phyloP scores from a whole-genome alignment of 1,139 yeast genomes.

The Geotrichum fermentans region DNA sequence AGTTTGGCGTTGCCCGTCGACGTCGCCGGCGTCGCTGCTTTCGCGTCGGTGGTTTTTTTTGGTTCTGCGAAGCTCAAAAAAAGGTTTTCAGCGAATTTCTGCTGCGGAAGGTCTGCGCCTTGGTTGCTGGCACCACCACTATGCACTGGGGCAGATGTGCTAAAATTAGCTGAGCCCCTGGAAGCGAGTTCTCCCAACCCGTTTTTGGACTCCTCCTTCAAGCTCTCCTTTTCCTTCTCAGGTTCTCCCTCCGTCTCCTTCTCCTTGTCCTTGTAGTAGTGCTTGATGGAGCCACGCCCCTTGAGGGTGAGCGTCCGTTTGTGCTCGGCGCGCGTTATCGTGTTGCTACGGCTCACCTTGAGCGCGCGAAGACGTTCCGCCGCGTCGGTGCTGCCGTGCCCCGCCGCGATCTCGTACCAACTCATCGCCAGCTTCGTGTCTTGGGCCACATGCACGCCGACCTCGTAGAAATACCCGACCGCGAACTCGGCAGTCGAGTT shows the following conservation, averaged over 20 bases:
- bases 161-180: too few relatives aligned
- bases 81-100: too few relatives aligned
- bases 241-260: background rate
- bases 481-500: constrained; percentile 40
- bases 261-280: constrained; percentile 9
- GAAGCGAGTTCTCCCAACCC: too few relatives aligned
- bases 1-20: too few relatives aligned
- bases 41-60: too few relatives aligned
- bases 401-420: constrained; percentile 34
- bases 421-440: constrained; percentile 30
- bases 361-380: constrained; percentile 29
- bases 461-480: constrained; percentile 40
- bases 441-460: constrained; percentile 37
- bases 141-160: too few relatives aligned
- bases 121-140: too few relatives aligned
- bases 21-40: too few relatives aligned
- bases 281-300: constrained; percentile 27
- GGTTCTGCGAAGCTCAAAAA: too few relatives aligned
- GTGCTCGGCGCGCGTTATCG: constrained; percentile 29
- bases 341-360: constrained; percentile 14
- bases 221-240: background rate
- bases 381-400: constrained; percentile 35
- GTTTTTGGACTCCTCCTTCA: too few relatives aligned
- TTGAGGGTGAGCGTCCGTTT: constrained; percentile 27
- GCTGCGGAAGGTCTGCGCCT: too few relatives aligned